These are phyloP conservation scores for Exophiala aquamarina DNA, from an alignment of 2,329 filamentous ascomycete species.

Conservation along the genomic window DNA sequence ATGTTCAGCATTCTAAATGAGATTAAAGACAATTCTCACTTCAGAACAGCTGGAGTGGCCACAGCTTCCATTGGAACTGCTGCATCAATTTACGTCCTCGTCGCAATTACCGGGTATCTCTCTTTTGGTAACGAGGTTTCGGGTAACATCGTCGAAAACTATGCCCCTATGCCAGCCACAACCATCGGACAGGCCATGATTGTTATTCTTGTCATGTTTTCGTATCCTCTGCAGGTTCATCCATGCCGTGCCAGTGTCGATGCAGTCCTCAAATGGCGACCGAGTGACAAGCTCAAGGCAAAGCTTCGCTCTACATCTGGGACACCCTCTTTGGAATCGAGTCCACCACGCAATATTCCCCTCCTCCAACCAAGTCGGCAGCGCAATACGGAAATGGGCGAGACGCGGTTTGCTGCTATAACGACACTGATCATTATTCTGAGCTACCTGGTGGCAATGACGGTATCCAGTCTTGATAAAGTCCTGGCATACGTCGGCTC, in stretches of 20 bases:
- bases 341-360: constrained; percentile 43
- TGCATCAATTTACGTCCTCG: constrained; percentile 82
- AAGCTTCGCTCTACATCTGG: constrained; percentile 27
- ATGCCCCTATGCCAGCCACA: constrained; percentile 73
- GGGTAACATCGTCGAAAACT: constrained; percentile 94
- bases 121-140: constrained; percentile 88
- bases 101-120: constrained; percentile 92
- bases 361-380: constrained; percentile 38
- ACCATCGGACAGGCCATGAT: constrained; percentile 95
- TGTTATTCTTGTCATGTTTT: constrained; percentile 93
- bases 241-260: constrained; percentile 94
- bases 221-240: constrained; percentile 91
- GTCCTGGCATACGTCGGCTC: constrained; percentile 94
- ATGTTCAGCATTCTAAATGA: constrained; percentile 99
- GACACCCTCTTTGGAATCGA: constrained; percentile 32
- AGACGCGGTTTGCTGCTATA: constrained; percentile 83
- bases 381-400: constrained; percentile 68
- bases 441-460: constrained; percentile 86
- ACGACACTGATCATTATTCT: constrained; percentile 82
- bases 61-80: constrained; percentile 82
- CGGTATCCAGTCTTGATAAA: constrained; percentile 82
- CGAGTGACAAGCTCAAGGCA: constrained; percentile 41
- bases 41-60: constrained; percentile 76
- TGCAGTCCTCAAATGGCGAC: constrained; percentile 90
- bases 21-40: constrained; percentile 79